A percentile compares a stretch with the other conserved stretches of the same genome.
These are phyloP conservation scores for Oxytropis ochrocephala DNA, from an alignment of 306 rosid species.

Conservation along the genomic window DNA sequence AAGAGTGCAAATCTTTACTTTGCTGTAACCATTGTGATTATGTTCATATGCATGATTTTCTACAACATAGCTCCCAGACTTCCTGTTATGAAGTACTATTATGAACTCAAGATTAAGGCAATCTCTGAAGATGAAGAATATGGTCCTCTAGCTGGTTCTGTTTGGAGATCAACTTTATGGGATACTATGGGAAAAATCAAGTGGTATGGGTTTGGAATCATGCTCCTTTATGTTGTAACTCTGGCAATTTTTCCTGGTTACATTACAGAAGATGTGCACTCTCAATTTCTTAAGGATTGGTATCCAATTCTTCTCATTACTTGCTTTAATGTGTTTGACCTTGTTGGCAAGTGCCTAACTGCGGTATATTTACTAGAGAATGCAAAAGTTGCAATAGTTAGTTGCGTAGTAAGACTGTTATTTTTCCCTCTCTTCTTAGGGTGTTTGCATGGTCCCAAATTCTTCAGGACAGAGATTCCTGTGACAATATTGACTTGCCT, in stretches of 20 bases:
- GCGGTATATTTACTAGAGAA: slow-evolving; percentile 55
- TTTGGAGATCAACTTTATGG: slow-evolving; percentile 32
- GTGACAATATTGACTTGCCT: slow-evolving; percentile 61
- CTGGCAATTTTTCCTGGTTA: slow-evolving; percentile 85
- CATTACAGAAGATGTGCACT: slow-evolving; percentile 90
- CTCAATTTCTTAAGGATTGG: slow-evolving; percentile 76
- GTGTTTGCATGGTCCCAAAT: slow-evolving; percentile 76
- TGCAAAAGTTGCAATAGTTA: slow-evolving; percentile 50
- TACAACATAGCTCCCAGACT: slow-evolving; percentile 62
- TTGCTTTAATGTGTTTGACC: slow-evolving; percentile 70
- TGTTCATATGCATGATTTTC: slow-evolving; percentile 55
- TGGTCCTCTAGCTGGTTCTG: slow-evolving; percentile 46
- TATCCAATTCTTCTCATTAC: slow-evolving; percentile 65
- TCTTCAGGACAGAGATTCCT: slow-evolving; percentile 78
- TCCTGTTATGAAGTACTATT: slow-evolving; percentile 76
- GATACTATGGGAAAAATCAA: slow-evolving; percentile 26
- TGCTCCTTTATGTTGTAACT: slow-evolving; percentile 69
- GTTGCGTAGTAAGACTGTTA: slow-evolving; percentile 55
- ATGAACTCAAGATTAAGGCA: slow-evolving; percentile 56
- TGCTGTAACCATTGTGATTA: slow-evolving; percentile 52
- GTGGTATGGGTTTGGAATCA: slow-evolving; percentile 70
- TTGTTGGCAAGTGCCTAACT: slow-evolving; percentile 77
- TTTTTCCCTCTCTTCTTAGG: slow-evolving; percentile 81
- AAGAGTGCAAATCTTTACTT: slow-evolving; percentile 82
- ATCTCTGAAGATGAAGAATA: slow-evolving; percentile 42